Conservation (phyloP, 164 flowering plant genomes). For the Piper betle region DNA sequence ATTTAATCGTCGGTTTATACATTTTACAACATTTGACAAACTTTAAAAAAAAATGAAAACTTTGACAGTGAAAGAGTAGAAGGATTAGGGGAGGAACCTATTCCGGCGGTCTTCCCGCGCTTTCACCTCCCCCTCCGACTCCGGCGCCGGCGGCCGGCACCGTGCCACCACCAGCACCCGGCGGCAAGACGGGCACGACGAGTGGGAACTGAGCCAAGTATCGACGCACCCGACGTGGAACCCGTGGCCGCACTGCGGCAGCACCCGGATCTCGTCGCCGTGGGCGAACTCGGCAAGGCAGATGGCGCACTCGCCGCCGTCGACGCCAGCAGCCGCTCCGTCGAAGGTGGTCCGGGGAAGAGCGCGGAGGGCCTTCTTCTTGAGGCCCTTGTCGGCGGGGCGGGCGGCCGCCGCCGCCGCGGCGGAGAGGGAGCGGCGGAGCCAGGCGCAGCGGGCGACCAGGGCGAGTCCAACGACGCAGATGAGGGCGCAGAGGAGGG, state of each 20-base stretch:
- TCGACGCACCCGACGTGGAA: conserved; percentile 82
- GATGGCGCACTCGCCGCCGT: conserved; percentile 58
- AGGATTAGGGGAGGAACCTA: conserved; percentile 30
- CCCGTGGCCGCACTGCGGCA: conserved; percentile 82
- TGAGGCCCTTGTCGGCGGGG: conserved; percentile 57
- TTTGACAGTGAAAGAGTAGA: background rate
- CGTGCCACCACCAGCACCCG: conserved; percentile 36
- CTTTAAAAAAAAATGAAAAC: background rate
- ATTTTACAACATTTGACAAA: background rate
- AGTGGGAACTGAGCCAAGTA: conserved; percentile 71
- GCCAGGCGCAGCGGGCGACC: conserved; percentile 82
- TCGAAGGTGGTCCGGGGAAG: conserved; percentile 47
- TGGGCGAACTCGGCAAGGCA: conserved; percentile 64
- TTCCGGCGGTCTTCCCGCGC: conserved; percentile 23
- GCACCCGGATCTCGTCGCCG: conserved; percentile 66
- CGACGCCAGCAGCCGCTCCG: conserved; percentile 5
- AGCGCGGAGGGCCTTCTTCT: conserved; percentile 61
- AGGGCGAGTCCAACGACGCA: conserved; percentile 86
- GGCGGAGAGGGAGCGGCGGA: conserved; percentile 35
- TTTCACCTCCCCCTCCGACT: conserved; percentile 17
- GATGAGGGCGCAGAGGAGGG: conserved; percentile 79
- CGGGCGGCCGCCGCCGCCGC: conserved; percentile 1
- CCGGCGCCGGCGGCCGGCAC: conserved; percentile 24
- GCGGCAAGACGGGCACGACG: conserved; percentile 83
- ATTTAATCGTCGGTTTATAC: background rate